Conservation (phyloP, 2,329 filamentous ascomycete genomes). For the Aureobasidium zeae region DNA sequence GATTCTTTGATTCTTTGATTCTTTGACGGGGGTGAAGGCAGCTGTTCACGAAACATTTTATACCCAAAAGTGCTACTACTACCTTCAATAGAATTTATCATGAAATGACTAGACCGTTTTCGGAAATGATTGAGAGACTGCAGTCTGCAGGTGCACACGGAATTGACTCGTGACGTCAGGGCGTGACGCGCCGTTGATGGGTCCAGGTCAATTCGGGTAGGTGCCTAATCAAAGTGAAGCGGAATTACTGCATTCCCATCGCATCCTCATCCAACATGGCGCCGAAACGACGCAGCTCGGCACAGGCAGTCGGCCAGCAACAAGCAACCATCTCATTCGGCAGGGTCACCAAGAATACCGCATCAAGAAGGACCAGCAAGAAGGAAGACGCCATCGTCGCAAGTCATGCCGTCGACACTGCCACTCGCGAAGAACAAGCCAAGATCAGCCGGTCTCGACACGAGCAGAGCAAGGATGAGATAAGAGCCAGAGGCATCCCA, state of each 20-base stretch:
- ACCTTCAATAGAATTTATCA: too few species aligned
- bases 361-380: conserved; percentile 32
- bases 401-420: conserved; percentile 27
- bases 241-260: not conserved
- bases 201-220: too few species aligned
- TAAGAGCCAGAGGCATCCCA: conserved; percentile 54
- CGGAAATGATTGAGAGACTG: not conserved
- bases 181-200: conserved; percentile 8
- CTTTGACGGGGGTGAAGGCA: too few species aligned
- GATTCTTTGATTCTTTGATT: not conserved
- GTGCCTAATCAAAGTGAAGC: too few species aligned
- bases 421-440: conserved; percentile 32
- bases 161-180: not conserved
- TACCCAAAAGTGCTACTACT: conserved; percentile 2
- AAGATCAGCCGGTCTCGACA: conserved; percentile 18
- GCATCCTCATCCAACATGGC: conserved; percentile 30
- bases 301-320: conserved; percentile 36
- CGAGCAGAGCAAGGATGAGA: conserved; percentile 35
- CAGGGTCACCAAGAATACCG: conserved; percentile 52
- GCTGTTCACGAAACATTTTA: too few species aligned
- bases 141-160: not conserved
- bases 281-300: conserved; percentile 33
- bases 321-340: conserved; percentile 58
- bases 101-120: conserved; percentile 6
- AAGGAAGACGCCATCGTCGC: conserved; percentile 28